Evolutionary conservation across 2,329 filamentous ascomycete genomes (phyloP).

Genomic region (Cytospora mali): DNA sequence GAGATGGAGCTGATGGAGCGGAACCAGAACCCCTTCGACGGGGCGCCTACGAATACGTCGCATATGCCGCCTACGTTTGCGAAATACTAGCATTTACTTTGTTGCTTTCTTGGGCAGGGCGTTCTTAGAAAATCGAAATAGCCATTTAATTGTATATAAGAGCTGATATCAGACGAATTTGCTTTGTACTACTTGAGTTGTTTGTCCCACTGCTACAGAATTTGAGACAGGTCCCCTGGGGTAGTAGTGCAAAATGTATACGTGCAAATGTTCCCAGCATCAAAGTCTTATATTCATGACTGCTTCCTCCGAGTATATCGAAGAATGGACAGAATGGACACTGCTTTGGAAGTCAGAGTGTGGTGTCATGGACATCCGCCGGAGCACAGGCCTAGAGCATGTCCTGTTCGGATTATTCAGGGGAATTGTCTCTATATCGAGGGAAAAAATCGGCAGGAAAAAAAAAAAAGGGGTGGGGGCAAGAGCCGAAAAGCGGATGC

Average conservation of each 20-base stretch:
- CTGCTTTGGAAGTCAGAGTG: background rate
- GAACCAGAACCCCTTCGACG: background rate
- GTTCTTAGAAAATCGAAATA: background rate
- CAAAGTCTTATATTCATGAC: background rate
- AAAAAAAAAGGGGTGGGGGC: background rate
- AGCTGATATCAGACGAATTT: background rate
- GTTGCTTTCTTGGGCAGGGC: background rate
- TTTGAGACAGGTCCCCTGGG: background rate
- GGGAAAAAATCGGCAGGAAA: no score
- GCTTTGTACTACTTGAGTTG: background rate
- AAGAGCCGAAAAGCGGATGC: background rate
- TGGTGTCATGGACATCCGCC: background rate
- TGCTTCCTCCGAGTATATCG: background rate
- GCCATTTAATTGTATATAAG: background rate
- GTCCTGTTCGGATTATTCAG: background rate
- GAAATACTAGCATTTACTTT: background rate
- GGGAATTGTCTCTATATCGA: background rate
- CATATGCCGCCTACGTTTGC: background rate
- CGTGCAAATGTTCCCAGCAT: no score
- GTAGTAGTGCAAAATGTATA: no score
- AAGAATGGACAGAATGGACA: background rate
- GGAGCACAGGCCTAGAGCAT: background rate
- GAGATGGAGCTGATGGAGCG: slow-evolving; percentile 27
- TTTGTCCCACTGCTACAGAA: background rate
- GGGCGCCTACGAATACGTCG: background rate